These are phyloP conservation scores for Coemansia sp. DNA, from an alignment of 192 early-diverging fungal species.

Conservation along the genomic window DNA sequence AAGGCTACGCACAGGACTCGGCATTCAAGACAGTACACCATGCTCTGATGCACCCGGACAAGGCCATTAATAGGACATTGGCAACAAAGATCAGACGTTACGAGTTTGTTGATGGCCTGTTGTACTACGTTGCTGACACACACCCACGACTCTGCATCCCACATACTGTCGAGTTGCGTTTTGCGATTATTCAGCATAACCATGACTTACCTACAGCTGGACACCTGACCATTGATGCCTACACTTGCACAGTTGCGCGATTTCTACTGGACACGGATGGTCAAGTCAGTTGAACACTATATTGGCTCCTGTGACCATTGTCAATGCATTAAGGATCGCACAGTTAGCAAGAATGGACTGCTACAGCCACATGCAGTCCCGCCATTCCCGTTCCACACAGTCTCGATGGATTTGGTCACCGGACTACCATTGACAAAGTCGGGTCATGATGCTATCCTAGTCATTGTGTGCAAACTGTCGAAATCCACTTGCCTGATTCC, in stretches of 20 bases:
- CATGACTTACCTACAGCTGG: background rate
- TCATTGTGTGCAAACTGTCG: background rate
- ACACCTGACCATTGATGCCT: background rate
- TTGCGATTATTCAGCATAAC: background rate
- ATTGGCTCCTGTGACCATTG: background rate
- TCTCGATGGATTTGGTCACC: constrained; percentile 4
- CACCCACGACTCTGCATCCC: background rate
- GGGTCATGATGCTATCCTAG: background rate
- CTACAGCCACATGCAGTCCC: background rate
- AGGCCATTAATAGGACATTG: background rate
- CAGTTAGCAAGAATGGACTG: background rate
- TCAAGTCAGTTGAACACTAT: background rate
- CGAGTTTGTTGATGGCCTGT: background rate
- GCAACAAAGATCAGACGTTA: constrained; percentile 5
- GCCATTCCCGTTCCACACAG: background rate
- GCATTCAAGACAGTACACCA: background rate
- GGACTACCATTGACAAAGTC: background rate
- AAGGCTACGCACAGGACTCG: no score
- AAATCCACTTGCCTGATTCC: constrained; percentile 6
- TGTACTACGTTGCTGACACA: constrained; percentile 5
- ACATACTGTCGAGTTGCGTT: background rate
- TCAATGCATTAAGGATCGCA: background rate
- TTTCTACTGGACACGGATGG: constrained; percentile 1
- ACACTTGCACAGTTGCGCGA: background rate
- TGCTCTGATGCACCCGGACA: background rate